A percentile compares a stretch with the other conserved stretches of the same genome.
Conservation (phyloP, 2,329 filamentous ascomycete genomes). For the Neonectria ditissima region DNA sequence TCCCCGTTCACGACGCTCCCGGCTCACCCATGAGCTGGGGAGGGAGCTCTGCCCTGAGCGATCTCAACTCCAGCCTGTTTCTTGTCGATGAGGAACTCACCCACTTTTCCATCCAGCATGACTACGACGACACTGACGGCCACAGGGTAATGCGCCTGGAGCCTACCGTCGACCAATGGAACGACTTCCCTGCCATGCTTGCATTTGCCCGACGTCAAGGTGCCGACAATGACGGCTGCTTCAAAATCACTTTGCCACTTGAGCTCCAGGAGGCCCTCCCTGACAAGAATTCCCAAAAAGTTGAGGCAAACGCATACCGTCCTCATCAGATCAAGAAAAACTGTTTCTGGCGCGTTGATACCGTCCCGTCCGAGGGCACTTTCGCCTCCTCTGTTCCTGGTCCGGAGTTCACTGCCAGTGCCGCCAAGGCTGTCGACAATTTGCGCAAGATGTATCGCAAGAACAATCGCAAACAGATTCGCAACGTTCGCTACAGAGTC, state of each 20-base stretch:
- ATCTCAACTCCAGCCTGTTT: constrained; percentile 31
- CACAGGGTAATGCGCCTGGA: constrained; percentile 50
- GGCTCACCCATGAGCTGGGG: constrained; percentile 27
- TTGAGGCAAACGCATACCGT: constrained; percentile 53
- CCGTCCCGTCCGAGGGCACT: constrained; percentile 48
- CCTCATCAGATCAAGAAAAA: constrained; percentile 51
- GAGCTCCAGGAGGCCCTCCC: constrained; percentile 49
- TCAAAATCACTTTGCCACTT: constrained; percentile 52
- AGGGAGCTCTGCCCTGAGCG: constrained; percentile 44
- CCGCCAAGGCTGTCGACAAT: constrained; percentile 47
- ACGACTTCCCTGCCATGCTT: constrained; percentile 52
- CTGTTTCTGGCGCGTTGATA: constrained; percentile 53
- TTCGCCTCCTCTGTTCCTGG: constrained; percentile 46
- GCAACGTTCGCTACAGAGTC: constrained; percentile 53
- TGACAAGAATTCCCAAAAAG: constrained; percentile 45
- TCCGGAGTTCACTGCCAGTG: constrained; percentile 40
- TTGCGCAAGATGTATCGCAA: constrained; percentile 52
- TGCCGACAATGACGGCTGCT: constrained; percentile 52
- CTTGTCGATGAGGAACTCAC: constrained; percentile 44
- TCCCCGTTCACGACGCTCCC: constrained; percentile 12
- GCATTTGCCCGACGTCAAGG: constrained; percentile 47
- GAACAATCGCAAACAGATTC: constrained; percentile 51
- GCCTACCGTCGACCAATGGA: constrained; percentile 51
- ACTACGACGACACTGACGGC: constrained; percentile 48
- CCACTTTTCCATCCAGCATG: constrained; percentile 43